Percentiles rank a stretch among this genome's conserved stretches.
phyloP scores from a whole-genome alignment of 352 stramenopile genomes.

The Phytophthora pisi region DNA sequence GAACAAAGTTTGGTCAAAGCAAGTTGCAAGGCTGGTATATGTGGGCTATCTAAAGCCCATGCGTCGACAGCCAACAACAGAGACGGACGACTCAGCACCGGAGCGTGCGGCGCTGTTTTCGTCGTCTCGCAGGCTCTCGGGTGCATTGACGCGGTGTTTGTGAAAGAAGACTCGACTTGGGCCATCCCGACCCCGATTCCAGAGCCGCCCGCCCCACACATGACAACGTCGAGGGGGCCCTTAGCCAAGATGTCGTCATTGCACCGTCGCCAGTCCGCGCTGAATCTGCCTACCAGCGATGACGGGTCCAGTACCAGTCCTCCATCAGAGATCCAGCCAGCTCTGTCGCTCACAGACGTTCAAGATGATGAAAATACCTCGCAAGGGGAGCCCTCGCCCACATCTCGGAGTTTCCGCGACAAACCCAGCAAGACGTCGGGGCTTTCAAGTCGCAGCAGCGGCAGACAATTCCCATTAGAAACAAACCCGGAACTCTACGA shows the following conservation, averaged over 20 bases:
- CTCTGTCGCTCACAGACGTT: constrained; percentile 23
- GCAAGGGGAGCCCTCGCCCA: constrained; percentile 36
- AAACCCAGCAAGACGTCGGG: constrained; percentile 23
- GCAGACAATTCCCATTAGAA: constrained; percentile 16
- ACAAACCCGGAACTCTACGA: constrained; percentile 19
- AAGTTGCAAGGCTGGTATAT: constrained; percentile 9
- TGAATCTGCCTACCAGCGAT: constrained; percentile 30
- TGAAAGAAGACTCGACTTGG: constrained; percentile 22
- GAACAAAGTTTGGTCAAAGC: neutral
- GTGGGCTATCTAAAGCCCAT: constrained; percentile 34
- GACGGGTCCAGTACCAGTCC: constrained; percentile 2
- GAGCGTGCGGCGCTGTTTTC: constrained; percentile 24
- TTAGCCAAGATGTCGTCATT: constrained; percentile 46
- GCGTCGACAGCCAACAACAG: constrained; percentile 22
- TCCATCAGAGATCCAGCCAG: constrained; percentile 9
- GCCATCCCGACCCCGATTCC: constrained; percentile 5
- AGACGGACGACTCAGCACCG: constrained; percentile 29
- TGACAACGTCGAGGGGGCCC: constrained; percentile 37
- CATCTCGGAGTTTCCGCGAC: constrained; percentile 28
- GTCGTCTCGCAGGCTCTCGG: constrained; percentile 9
- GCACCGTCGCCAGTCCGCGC: constrained; percentile 51
- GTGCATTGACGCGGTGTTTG: constrained; percentile 27
- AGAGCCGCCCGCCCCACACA: constrained; percentile 16
- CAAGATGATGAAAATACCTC: constrained; percentile 27
- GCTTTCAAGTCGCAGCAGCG: constrained; percentile 1